Evolutionary conservation across 192 early-diverging fungal genomes (phyloP), one percentile per base, ranked within the genome.

Genomic region (Umbelopsis vinacea): DNA sequence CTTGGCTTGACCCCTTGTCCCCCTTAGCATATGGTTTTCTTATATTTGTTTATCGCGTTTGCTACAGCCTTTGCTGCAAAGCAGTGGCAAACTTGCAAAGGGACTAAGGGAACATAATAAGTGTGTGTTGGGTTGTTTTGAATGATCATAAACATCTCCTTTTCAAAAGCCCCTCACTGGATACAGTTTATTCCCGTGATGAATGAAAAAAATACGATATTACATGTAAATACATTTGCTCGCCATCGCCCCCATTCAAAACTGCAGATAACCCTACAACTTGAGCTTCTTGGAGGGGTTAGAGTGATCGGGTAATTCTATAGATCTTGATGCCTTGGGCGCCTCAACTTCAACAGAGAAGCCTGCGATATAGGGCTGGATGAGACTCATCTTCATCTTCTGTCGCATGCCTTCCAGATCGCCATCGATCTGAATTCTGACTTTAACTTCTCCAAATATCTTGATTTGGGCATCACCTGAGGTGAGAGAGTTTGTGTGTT

Each of bases 371-470:
- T 69, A 73, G 8, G 88, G 88, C 46, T 82, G 76, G 22, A 89
- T 67, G 29, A 89, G 55, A 22, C 74, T 74, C 84, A 89, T 84
- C 72, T 88, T 84, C 67, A 89, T 77, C 76, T 88, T 90, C 76
- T 90, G 86, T 40, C 87, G 73, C 86, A 88, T 86, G 54, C 86
- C 85, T 3, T 82, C 81, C 46, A 81, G 83, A 53, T 83, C 88
- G 40, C 80, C 84, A 53, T 88, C 80, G 54, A 90, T 83, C 43
- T 80, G 83, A 57, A 96, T 88, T 47, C 88, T 81, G 6, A 98
- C 94, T 47, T 87, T 85, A 12, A 97, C 90, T 76, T 91, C 91
- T 73, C 87, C 79, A 81, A 98, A 98, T 19, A 97, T 79, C 63
- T 88, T 85, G 8, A 97, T 84, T 45, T 71, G 83, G 7, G 85